Evolutionary conservation across 2,329 filamentous ascomycete genomes (phyloP), one percentile per base, ranked within the genome.

Genomic region (Geosmithia putterillii): DNA sequence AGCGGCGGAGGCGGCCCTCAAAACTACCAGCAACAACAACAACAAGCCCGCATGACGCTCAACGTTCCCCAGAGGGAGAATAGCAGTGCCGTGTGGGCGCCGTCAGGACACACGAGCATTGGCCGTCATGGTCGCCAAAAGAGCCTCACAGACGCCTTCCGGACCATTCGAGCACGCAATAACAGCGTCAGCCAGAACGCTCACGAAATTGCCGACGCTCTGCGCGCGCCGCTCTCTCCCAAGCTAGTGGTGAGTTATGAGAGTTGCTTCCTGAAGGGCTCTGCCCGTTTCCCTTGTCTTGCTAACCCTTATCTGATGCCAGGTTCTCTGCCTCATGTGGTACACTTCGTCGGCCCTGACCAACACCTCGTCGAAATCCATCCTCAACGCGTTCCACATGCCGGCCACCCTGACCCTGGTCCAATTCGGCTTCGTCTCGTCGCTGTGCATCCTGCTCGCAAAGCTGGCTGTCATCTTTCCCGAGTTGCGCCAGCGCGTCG

Each of bases 341-440:
- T 98, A 96, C 69, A 76, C 85, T 60, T 94, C 89, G 20, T 96
- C 90, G 38, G 92, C 94, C 48, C 70, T 96, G 52, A 95, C 92
- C 48, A 98, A 96, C 60, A 95, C 92, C 2, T 96, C 92, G 20
- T 95, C 92, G 42, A 98, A 98, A 66, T 86, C 90, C 17, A 98
- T 98, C 56, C 72, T 96, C 48, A 95, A 87, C 52, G 85, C 86
- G 38, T 86, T 95, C 51, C 80, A 86, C 46, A 92, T 87, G 63
- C 90, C 90, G 2, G 84, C 92, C 25, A 95, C 90, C 18, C 74
- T 96, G 54, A 96, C 90, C 2, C 73, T 95, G 45, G 73, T 95
- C 42, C 92, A 98, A 70, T 98, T 98, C 65, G 83, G 79, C 45
- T 89, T 95, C 55, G 90, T 98, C 36, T 86, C 86, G 10, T 78